Base-by-base conservation (phyloP, 345 rosid species). In the Laguncularia racemosa region DNA sequence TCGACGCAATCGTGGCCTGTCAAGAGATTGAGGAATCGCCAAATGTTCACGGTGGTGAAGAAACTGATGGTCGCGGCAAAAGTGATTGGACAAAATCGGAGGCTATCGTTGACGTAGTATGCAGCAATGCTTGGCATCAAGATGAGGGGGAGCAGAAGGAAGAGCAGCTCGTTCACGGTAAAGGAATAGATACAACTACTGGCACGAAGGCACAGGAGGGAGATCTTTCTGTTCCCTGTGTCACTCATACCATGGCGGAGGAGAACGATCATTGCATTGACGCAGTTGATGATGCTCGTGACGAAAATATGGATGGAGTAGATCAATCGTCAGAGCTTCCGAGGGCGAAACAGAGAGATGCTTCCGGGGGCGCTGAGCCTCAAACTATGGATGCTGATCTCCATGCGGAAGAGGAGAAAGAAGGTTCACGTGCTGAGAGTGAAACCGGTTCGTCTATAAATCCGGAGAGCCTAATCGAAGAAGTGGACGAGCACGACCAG, bases 1-100 rank as follows among this genome's bases (percentile, higher is more conserved):
- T 83, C 11, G 93, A 85, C 45, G 74, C 78, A 18, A 60, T 82
- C 14, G 70, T 60, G 2, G 62, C 65, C 12, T 56, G 20, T 44
- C 28, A 62, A 4, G 56, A 33, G 13, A 56, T 61, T 4, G 67
- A 11, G 40, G 2, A 20, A 20, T 23, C 9, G 11, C 52, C 55
- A n/a, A 66, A n/a, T 14, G 73, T 16, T 0, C 67, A 51, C 12
- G 69, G 17, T 11, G 65, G 19, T 8, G 58, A 17, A 14, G 18
- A 15, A 11, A 21, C 60, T 2, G 33, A 0, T 46, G 57, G 14
- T 55, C 1, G 4, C 7, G 21, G 46, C 21, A 46, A 33, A 33
- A 4, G 40, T 33, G 10, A 33, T 6, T 33, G 9, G 9, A 33
- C 11, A 10, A 33, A 33, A 33, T 33, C 40, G 9, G 40, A 33